Evolutionary conservation across 345 rosid genomes (phyloP).

Genomic region (Carallia pectinifolia): DNA sequence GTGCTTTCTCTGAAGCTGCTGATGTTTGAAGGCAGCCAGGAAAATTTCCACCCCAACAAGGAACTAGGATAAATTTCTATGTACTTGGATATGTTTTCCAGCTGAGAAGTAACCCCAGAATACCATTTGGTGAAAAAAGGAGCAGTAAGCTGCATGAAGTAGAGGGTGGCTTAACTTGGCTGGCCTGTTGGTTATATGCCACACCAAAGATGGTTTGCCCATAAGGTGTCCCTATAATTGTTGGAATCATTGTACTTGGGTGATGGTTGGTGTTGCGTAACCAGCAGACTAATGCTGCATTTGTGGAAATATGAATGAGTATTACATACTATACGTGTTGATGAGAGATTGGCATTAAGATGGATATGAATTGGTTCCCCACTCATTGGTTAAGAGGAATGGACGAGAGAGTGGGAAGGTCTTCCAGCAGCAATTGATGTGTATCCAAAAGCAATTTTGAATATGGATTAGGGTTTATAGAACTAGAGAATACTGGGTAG

Average conservation of each 20-base stretch:
- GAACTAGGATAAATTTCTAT: too few species aligned
- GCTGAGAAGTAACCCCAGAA: slow-evolving; percentile 34
- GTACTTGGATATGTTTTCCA: too few species aligned
- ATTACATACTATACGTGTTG: not conserved
- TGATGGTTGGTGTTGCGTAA: slow-evolving; percentile 26
- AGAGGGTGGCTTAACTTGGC: too few species aligned
- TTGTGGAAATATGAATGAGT: slow-evolving; percentile 4
- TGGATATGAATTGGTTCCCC: slow-evolving; percentile 4
- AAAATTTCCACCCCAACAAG: slow-evolving; percentile 16
- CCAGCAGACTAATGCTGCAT: slow-evolving; percentile 60
- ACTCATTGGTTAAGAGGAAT: too few species aligned
- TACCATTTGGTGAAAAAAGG: slow-evolving; percentile 39
- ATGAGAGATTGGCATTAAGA: not conserved
- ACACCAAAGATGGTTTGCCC: slow-evolving; percentile 50
- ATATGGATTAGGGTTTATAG: not conserved
- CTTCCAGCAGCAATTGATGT: not conserved
- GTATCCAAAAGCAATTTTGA: too few species aligned
- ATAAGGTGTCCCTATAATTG: slow-evolving; percentile 46
- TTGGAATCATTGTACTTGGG: slow-evolving; percentile 18
- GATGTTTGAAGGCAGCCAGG: slow-evolving; percentile 30
- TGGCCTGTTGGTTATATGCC: too few species aligned
- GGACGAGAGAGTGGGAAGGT: too few species aligned
- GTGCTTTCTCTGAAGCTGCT: slow-evolving; percentile 24
- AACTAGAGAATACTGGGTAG: not conserved
- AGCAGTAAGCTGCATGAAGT: slow-evolving; percentile 33